Percentiles rank a stretch among this genome's conserved stretches.
These are phyloP conservation scores for Neurospora sp. DNA, from an alignment of 495 filamentous ascomycete genomes.

Conservation along the genomic window DNA sequence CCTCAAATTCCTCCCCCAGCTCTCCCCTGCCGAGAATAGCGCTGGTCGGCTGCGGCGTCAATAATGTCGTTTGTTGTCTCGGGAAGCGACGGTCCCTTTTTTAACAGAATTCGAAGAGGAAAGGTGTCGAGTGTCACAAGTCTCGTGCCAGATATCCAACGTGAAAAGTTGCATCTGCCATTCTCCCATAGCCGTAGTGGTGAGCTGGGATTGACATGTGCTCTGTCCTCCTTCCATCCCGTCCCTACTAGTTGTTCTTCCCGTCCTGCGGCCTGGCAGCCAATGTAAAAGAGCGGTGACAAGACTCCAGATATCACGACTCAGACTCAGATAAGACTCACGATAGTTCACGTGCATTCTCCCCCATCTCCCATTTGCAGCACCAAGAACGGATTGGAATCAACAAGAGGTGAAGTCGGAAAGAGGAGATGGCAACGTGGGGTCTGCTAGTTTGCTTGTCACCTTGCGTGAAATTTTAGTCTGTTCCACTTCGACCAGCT, in stretches of 20 bases:
- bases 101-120: neutral
- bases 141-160: neutral
- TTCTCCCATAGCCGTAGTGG: neutral
- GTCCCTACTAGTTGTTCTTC: neutral
- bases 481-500: neutral
- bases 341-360: neutral
- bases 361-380: neutral
- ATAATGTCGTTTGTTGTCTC: neutral
- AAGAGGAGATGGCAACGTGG: neutral
- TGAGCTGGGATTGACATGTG: neutral
- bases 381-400: no score
- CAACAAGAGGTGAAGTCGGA: neutral
- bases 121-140: neutral
- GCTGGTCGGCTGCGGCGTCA: neutral
- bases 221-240: neutral
- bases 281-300: neutral
- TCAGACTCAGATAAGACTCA: neutral
- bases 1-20: constrained; percentile 8
- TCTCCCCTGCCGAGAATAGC: constrained; percentile 1
- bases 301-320: neutral
- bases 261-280: neutral
- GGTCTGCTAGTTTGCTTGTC: neutral
- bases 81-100: neutral
- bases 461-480: neutral
- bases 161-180: neutral